Percentiles rank a stretch among this genome's conserved stretches.
Conservation (phyloP, 768 basidiomycete species). For the Russula sp. region DNA sequence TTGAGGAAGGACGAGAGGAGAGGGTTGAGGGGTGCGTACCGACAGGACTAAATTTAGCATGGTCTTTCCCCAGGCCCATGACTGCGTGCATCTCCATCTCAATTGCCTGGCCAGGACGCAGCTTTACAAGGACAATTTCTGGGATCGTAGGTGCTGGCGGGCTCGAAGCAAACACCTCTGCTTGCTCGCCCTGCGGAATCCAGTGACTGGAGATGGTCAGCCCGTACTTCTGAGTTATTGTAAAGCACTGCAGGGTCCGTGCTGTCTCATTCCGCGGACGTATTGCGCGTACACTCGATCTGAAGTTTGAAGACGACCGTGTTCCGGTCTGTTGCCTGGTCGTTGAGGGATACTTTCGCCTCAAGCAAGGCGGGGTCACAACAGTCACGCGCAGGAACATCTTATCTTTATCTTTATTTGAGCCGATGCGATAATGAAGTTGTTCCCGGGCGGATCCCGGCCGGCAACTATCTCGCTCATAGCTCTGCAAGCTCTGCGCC, state of each 20-base stretch:
- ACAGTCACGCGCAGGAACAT: too few relatives aligned
- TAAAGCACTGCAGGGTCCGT: slow-evolving; percentile 39
- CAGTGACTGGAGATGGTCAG: slow-evolving; percentile 65
- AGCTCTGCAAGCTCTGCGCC: background rate
- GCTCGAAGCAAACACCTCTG: slow-evolving; percentile 41
- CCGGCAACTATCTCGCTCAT: background rate
- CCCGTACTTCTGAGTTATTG: slow-evolving; percentile 59
- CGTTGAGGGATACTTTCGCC: slow-evolving; percentile 42
- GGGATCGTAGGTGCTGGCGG: slow-evolving; percentile 62
- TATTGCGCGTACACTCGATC: slow-evolving; percentile 57
- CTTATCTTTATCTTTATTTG: background rate
- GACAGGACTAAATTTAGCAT: slow-evolving; percentile 95
- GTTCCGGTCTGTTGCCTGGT: slow-evolving; percentile 77
- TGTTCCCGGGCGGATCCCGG: too few relatives aligned
- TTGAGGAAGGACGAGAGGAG: background rate
- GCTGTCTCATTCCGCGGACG: slow-evolving; percentile 44
- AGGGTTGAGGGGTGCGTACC: slow-evolving; percentile 40
- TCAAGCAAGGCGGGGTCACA: slow-evolving; percentile 52
- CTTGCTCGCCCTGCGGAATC: slow-evolving; percentile 80
- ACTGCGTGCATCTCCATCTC: slow-evolving; percentile 84
- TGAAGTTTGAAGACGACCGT: slow-evolving; percentile 80
- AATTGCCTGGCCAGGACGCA: slow-evolving; percentile 85
- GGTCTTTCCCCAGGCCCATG: slow-evolving; percentile 89
- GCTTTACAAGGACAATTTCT: slow-evolving; percentile 84
- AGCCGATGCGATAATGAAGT: background rate